Percentiles rank a stretch among this genome's conserved stretches.
These are phyloP conservation scores for Aquilaria sinensis DNA, from an alignment of 345 rosid genomes.

Conservation along the genomic window DNA sequence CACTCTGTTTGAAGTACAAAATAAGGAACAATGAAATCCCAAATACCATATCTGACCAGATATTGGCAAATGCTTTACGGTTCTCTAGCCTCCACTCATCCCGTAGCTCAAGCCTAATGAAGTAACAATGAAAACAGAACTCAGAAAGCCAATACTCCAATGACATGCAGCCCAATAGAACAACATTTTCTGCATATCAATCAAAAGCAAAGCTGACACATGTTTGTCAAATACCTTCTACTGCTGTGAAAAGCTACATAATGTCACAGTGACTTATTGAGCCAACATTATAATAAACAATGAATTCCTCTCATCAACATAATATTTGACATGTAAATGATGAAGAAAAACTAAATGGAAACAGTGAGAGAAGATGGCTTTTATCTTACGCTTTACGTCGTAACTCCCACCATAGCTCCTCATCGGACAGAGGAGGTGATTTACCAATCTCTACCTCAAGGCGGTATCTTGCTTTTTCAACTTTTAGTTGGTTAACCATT, in stretches of 20 bases:
- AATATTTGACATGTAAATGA: no score
- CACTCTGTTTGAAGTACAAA: slow-evolving; percentile 76
- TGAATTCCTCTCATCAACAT: no score
- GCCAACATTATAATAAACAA: no score
- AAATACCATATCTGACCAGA: slow-evolving; percentile 91
- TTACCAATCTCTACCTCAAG: slow-evolving; percentile 93
- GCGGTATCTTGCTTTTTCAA: slow-evolving; percentile 65
- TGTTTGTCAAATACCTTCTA: no score
- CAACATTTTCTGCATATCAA: no score
- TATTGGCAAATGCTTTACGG: slow-evolving; percentile 86
- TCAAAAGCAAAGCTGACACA: no score
- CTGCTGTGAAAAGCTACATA: no score
- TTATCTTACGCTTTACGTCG: slow-evolving; percentile 80
- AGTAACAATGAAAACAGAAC: slow-evolving; percentile 12
- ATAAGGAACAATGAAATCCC: slow-evolving; percentile 76
- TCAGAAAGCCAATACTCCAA: background rate
- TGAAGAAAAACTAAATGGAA: no score
- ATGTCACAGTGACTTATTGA: no score
- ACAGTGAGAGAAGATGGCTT: background rate
- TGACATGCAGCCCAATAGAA: no score
- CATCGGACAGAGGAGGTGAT: slow-evolving; percentile 94
- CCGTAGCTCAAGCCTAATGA: slow-evolving; percentile 73
- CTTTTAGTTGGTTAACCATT: slow-evolving; percentile 70
- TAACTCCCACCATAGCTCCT: slow-evolving; percentile 85
- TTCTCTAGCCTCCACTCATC: slow-evolving; percentile 90